phyloP scores from a whole-genome alignment of 2,329 filamentous ascomycete species.

The Biscogniauxia marginata region DNA sequence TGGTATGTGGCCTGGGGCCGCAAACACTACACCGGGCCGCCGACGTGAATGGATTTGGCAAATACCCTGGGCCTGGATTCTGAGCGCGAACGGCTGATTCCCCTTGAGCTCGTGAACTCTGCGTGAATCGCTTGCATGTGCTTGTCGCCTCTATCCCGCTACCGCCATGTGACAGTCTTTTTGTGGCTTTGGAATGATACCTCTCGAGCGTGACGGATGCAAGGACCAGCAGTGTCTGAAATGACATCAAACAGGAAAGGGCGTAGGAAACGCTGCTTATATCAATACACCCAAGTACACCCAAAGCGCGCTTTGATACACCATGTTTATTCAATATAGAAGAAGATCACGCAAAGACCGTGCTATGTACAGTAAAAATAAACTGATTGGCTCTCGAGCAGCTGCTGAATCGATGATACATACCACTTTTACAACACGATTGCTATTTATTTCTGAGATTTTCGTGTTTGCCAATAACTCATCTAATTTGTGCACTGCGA shows the following conservation, averaged over 20 bases:
- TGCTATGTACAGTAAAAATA: neutral
- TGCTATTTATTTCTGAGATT: neutral
- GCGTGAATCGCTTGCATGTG: neutral
- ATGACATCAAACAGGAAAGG: neutral
- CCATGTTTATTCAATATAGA: neutral
- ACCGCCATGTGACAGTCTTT: neutral
- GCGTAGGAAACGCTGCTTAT: neutral
- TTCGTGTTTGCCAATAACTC: neutral
- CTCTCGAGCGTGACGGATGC: constrained; percentile 6
- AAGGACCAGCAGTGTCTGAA: constrained; percentile 1
- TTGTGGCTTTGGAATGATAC: constrained; percentile 9
- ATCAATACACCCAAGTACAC: neutral
- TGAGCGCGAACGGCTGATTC: constrained; percentile 2
- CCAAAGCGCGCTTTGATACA: too few species aligned
- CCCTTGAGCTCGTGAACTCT: neutral
- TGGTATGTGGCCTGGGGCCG: constrained; percentile 73
- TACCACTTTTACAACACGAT: neutral
- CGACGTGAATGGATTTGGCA: constrained; percentile 29
- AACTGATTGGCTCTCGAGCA: neutral
- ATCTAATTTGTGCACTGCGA: constrained; percentile 22
- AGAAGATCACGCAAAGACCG: neutral
- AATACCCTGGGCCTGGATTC: neutral
- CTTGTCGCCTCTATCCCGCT: neutral
- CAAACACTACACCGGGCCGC: constrained; percentile 66
- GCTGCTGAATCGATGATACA: neutral